Percentiles rank a stretch among this genome's conserved stretches.
phyloP scores from a whole-genome alignment of 2,329 filamentous ascomycete genomes.

The Chaetomiaceae sp. region DNA sequence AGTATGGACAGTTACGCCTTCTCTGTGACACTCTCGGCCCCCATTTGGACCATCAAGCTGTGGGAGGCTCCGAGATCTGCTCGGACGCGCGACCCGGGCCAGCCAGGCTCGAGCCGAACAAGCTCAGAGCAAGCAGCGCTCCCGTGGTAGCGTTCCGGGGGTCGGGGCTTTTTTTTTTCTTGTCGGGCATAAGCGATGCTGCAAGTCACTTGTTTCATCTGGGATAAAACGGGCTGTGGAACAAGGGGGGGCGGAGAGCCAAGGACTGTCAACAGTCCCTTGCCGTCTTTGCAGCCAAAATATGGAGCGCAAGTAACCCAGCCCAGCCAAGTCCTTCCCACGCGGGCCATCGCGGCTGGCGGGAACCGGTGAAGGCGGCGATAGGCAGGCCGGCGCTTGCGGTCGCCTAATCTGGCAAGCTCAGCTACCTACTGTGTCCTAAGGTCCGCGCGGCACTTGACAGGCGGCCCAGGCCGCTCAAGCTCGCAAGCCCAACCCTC shows the following conservation, averaged over 20 bases:
- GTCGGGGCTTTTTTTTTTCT: slow-evolving; percentile 21
- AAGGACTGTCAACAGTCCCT: too few species aligned
- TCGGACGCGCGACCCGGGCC: too few species aligned
- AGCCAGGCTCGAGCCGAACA: too few species aligned
- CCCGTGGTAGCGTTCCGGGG: not conserved
- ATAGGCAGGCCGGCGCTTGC: slow-evolving; percentile 6
- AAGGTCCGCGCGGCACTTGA: slow-evolving; percentile 10
- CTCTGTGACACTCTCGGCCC: too few species aligned
- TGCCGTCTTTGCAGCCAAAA: slow-evolving; percentile 18
- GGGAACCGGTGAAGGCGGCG: not conserved
- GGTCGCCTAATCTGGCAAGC: not conserved
- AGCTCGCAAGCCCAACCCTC: not conserved
- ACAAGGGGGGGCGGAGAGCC: slow-evolving; percentile 19
- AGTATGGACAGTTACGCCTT: too few species aligned
- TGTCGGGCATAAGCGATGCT: slow-evolving; percentile 23
- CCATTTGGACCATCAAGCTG: too few species aligned
- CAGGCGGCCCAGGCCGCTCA: not conserved
- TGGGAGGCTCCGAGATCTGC: too few species aligned
- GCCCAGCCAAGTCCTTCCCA: slow-evolving; percentile 6
- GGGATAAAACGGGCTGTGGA: slow-evolving; percentile 23
- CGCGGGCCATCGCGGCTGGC: slow-evolving; percentile 10
- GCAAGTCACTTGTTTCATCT: slow-evolving; percentile 25
- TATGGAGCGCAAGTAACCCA: slow-evolving; percentile 6
- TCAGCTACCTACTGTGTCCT: not conserved
- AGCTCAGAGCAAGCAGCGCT: not conserved